Evolutionary conservation across 2,329 filamentous ascomycete species (phyloP), one percentile per base, ranked within the genome.

Genomic region (Ophiocordyceps camponoti-saundersi): DNA sequence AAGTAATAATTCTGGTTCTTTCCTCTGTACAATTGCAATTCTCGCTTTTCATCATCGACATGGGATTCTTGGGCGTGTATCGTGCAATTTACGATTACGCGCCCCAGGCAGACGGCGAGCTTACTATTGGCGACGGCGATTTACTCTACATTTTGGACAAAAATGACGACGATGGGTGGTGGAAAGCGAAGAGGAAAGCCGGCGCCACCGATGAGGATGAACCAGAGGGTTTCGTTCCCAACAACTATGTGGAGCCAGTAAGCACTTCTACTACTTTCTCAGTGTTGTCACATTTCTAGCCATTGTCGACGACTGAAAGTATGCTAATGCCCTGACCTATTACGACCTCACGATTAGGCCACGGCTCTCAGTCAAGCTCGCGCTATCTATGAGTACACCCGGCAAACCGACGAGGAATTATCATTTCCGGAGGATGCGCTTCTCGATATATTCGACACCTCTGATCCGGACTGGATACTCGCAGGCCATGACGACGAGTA

Each of bases 381-480:
- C 62, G 86, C 92, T n/a, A 76, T 96, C n/a, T 98, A 90, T 69
- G 92, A 98, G 63, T 98, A 98, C 63, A 85, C 85, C 45, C 79
- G 90, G 56, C 92, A 98, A 67, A 98, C 92, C 22, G 92, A 98
- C 59, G 92, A 98, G 65, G 92, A 98, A 65, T 72, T 98, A 11
- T 96, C 90, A 22, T 96, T 98, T 61, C 77, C 85, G 44, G 92
- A 98, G 68, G 89, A 95, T 60, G 80, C 83, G 40, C 66, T 78
- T 42, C 73, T 98, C 44, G 71, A 84, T 50, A 85, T 98, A 44
- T 96, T 85, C 65, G 92, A 98, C 63, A 81, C 75, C 11, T 83
- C 87, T 6, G 92, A 98, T 62, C 86, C 87, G 15, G 92, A 98
- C 65, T 98, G 92, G 92, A 95, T 92, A 51, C 70, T 98, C 45